Conservation (phyloP, 23 red algal genomes). For the Porphyridium purpureum region DNA sequence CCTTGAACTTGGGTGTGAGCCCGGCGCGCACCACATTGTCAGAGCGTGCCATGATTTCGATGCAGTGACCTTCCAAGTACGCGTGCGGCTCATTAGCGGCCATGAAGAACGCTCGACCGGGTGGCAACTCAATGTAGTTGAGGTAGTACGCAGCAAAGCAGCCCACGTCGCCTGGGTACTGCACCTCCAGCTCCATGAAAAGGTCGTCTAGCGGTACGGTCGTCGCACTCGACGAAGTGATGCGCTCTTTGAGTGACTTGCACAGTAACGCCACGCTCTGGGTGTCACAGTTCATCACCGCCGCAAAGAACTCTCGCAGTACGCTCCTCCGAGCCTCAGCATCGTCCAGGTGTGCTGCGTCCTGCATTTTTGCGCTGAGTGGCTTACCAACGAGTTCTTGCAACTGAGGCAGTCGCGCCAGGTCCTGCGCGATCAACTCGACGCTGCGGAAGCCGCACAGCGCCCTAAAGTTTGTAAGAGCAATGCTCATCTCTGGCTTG, state of each 20-base stretch:
- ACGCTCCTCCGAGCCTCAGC: not conserved
- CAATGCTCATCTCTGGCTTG: constrained; percentile 92
- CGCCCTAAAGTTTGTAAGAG: constrained; percentile 7
- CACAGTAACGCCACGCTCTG: constrained; percentile 5
- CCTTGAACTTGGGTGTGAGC: constrained; percentile 88
- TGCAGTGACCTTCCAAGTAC: constrained; percentile 71
- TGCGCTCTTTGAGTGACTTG: constrained; percentile 1
- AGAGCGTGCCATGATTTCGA: constrained; percentile 86
- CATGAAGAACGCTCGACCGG: constrained; percentile 80
- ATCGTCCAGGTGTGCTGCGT: not conserved
- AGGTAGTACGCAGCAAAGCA: constrained; percentile 75
- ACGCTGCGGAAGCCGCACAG: constrained; percentile 67
- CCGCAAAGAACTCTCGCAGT: constrained; percentile 25
- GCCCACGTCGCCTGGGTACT: constrained; percentile 78
- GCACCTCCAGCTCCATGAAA: constrained; percentile 20
- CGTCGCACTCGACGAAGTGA: not conserved
- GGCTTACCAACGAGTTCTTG: not conserved
- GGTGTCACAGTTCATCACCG: constrained; percentile 22
- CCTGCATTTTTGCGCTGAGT: not conserved
- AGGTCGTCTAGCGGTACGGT: constrained; percentile 23
- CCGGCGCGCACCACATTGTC: constrained; percentile 99
- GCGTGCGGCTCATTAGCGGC: constrained; percentile 96
- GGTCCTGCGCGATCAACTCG: constrained; percentile 32
- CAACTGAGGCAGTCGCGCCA: constrained; percentile 19
- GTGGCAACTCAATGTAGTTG: constrained; percentile 51